Conservation (phyloP, 2,329 filamentous ascomycete species). For the Fusarium algeriense region DNA sequence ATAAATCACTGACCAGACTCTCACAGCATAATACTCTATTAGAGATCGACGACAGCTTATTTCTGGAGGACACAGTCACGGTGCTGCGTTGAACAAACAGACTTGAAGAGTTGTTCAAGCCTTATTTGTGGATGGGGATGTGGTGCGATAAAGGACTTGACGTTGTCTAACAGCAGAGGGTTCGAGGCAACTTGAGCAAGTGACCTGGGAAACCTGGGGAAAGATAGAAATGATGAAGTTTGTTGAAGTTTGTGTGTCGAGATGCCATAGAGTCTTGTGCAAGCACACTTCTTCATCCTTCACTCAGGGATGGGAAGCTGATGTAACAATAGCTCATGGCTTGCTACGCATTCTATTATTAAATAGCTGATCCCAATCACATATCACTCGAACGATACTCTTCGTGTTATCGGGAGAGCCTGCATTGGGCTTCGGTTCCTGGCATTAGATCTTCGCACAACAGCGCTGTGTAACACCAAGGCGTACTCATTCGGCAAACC, state of each 20-base stretch:
- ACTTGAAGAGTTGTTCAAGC: slow-evolving; percentile 7
- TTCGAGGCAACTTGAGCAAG: too few species aligned
- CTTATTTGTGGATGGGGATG: slow-evolving; percentile 12
- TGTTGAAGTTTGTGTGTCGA: too few species aligned
- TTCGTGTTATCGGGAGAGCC: slow-evolving; percentile 10
- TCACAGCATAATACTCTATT: background rate
- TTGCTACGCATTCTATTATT: background rate
- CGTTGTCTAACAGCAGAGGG: background rate
- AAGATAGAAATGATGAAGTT: background rate
- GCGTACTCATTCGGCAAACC: background rate
- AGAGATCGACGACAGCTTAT: background rate
- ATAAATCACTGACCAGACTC: background rate
- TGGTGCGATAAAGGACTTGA: background rate
- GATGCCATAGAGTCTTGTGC: rapidly evolving
- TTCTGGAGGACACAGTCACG: background rate
- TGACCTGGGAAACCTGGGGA: background rate
- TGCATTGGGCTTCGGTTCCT: slow-evolving; percentile 24
- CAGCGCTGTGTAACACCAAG: background rate
- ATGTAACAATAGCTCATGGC: background rate
- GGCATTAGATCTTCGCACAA: slow-evolving; percentile 2
- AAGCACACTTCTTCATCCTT: background rate
- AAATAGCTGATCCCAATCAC: background rate
- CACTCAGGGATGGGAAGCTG: background rate
- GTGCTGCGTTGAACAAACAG: slow-evolving; percentile 8
- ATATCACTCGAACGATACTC: rapidly evolving